These are phyloP conservation scores for Phyllosticta citribraziliensis DNA, from an alignment of 2,329 filamentous ascomycete species.

Conservation along the genomic window DNA sequence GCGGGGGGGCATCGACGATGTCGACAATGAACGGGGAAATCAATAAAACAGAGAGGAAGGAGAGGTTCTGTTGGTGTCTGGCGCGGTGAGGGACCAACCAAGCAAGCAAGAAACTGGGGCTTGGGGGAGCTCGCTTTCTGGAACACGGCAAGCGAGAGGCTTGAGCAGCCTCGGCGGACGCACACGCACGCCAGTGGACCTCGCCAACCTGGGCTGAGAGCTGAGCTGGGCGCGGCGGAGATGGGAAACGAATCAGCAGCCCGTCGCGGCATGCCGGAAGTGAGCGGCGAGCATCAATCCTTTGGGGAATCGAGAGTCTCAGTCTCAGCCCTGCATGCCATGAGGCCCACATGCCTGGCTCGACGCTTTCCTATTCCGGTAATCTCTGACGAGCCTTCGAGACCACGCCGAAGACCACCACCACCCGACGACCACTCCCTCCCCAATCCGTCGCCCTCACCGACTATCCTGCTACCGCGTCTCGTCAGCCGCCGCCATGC, in stretches of 20 bases:
- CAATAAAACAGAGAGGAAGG: background rate
- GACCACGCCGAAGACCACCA: background rate
- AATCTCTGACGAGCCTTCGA: constrained; percentile 6
- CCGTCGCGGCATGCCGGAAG: background rate
- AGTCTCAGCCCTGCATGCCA: constrained; percentile 1
- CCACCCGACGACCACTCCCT: background rate
- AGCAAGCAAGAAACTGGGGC: constrained; percentile 5
- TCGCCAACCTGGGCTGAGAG: background rate
- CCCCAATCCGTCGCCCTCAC: background rate
- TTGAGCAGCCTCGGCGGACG: background rate
- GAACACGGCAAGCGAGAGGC: constrained; percentile 7
- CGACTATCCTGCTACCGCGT: background rate
- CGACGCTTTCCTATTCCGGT: constrained; percentile 5
- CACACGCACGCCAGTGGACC: background rate
- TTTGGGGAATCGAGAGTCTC: background rate
- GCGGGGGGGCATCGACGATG: background rate
- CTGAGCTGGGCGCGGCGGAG: no score
- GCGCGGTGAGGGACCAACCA: constrained; percentile 4
- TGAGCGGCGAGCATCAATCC: background rate
- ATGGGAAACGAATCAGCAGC: background rate
- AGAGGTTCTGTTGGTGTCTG: background rate
- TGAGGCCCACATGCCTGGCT: background rate
- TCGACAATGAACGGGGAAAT: background rate
- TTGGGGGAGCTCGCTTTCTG: constrained; percentile 9
- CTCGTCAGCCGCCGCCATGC: background rate